Conservation (phyloP, 805 yeast genomes). For the Kuraishia capsulata region DNA sequence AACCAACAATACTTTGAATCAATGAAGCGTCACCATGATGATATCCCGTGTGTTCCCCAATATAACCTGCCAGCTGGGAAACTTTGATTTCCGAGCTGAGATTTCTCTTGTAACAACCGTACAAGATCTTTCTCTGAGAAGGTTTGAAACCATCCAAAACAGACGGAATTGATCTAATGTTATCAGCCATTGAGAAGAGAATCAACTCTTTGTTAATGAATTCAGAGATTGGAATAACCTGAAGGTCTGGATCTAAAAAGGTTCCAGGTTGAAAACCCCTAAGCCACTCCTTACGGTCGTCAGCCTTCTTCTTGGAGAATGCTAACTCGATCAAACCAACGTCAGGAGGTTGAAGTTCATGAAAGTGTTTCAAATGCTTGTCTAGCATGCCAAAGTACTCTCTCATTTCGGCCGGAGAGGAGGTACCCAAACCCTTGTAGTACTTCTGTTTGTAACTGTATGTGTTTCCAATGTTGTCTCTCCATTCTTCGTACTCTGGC, state of each 20-base stretch:
- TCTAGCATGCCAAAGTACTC: slow-evolving; percentile 84
- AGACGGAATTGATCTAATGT: slow-evolving; percentile 89
- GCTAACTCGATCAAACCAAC: slow-evolving; percentile 79
- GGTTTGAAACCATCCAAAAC: slow-evolving; percentile 95
- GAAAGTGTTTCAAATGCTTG: slow-evolving; percentile 78
- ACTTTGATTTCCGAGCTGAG: slow-evolving; percentile 75
- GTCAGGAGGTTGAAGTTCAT: slow-evolving; percentile 72
- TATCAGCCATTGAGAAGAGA: slow-evolving; percentile 93
- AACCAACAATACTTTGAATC: slow-evolving; percentile 81
- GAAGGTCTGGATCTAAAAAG: slow-evolving; percentile 69
- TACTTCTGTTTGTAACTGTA: slow-evolving; percentile 89
- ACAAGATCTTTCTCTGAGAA: slow-evolving; percentile 90
- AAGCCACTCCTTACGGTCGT: slow-evolving; percentile 95
- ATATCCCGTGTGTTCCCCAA: slow-evolving; percentile 81
- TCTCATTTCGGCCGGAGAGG: slow-evolving; percentile 71
- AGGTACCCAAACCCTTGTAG: slow-evolving; percentile 98
- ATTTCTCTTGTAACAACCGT: slow-evolving; percentile 78
- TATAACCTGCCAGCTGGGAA: slow-evolving; percentile 83
- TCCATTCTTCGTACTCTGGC: slow-evolving; percentile 95
- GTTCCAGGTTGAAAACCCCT: slow-evolving; percentile 90
- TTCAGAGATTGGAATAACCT: slow-evolving; percentile 80
- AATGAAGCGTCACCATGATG: slow-evolving; percentile 93
- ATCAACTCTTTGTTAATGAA: slow-evolving; percentile 94
- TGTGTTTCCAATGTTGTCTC: slow-evolving; percentile 67
- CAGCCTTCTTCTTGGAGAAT: slow-evolving; percentile 90